phyloP scores from a whole-genome alignment of 768 basidiomycete genomes.

The Crepidotus variabilis region DNA sequence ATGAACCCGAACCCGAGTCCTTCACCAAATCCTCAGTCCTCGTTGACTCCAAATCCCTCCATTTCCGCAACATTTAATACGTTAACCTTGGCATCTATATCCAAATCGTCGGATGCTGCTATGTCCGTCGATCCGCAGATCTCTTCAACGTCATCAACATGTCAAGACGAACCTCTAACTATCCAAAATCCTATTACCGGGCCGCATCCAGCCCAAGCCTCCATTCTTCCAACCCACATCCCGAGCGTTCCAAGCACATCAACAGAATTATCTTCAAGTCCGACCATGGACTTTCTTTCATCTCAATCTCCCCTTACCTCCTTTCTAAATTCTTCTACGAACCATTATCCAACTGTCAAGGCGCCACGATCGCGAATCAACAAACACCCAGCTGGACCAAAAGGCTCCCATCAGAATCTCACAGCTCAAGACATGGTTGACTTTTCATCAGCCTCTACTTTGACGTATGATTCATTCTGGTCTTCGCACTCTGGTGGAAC shows the following conservation, averaged over 20 bases:
- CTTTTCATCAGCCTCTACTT: conserved; percentile 25
- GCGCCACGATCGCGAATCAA: conserved; percentile 15
- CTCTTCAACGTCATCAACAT: background rate
- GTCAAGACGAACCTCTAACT: background rate
- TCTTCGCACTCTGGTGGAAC: conserved; percentile 40
- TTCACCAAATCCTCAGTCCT: no score
- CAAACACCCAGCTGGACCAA: conserved; percentile 15
- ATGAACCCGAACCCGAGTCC: no score
- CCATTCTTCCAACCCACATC: conserved; percentile 23
- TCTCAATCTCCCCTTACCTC: conserved; percentile 5
- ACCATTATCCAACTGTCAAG: conserved; percentile 18
- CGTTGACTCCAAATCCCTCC: background rate
- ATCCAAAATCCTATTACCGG: background rate
- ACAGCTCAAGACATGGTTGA: conserved; percentile 23
- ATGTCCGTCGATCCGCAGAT: background rate
- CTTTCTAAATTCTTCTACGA: conserved; percentile 7
- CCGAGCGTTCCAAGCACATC: conserved; percentile 20
- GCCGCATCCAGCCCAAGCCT: background rate
- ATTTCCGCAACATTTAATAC: background rate
- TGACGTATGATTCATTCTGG: conserved; percentile 66
- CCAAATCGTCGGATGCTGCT: background rate
- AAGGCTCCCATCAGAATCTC: conserved; percentile 12
- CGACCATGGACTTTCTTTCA: conserved; percentile 12
- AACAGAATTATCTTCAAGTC: background rate
- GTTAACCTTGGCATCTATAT: background rate